Conservation (phyloP, 2,329 filamentous ascomycete species). For the Cordyceps cateniannulata region DNA sequence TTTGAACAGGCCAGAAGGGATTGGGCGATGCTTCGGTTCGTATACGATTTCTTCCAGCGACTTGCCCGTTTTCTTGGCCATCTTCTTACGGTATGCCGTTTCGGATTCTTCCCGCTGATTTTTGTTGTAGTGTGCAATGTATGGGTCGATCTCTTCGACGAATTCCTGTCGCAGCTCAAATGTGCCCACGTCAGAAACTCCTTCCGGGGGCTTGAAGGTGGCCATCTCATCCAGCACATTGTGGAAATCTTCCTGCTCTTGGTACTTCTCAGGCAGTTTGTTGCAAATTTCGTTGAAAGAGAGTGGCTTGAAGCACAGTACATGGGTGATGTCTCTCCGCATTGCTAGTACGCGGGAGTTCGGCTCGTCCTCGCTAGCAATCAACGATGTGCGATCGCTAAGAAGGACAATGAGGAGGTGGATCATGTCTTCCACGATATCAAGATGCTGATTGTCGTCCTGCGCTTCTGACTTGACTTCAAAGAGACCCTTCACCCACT, state of each 20-base stretch:
- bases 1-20: slow-evolving; percentile 70
- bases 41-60: slow-evolving; percentile 78
- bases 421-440: slow-evolving; percentile 92
- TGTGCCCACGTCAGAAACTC: slow-evolving; percentile 83
- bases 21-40: slow-evolving; percentile 74
- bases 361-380: slow-evolving; percentile 59
- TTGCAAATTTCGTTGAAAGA: slow-evolving; percentile 87
- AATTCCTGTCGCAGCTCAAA: slow-evolving; percentile 87
- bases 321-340: slow-evolving; percentile 84
- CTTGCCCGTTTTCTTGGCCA: slow-evolving; percentile 82
- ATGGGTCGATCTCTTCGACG: slow-evolving; percentile 86
- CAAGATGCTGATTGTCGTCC: slow-evolving; percentile 82
- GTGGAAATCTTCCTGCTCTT: slow-evolving; percentile 84
- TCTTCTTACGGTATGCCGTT: slow-evolving; percentile 76
- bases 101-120: slow-evolving; percentile 97
- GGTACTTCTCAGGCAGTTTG: slow-evolving; percentile 81
- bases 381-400: slow-evolving; percentile 77
- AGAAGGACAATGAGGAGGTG: slow-evolving; percentile 87
- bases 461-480: slow-evolving; percentile 64
- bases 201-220: slow-evolving; percentile 83
- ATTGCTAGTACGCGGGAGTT: slow-evolving; percentile 64
- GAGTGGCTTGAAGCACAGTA: slow-evolving; percentile 91
- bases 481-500: slow-evolving; percentile 82
- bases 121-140: slow-evolving; percentile 91
- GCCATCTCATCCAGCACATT: slow-evolving; percentile 81